phyloP scores from a whole-genome alignment of 2,329 filamentous ascomycete genomes.

The Remersonia thermophila region DNA sequence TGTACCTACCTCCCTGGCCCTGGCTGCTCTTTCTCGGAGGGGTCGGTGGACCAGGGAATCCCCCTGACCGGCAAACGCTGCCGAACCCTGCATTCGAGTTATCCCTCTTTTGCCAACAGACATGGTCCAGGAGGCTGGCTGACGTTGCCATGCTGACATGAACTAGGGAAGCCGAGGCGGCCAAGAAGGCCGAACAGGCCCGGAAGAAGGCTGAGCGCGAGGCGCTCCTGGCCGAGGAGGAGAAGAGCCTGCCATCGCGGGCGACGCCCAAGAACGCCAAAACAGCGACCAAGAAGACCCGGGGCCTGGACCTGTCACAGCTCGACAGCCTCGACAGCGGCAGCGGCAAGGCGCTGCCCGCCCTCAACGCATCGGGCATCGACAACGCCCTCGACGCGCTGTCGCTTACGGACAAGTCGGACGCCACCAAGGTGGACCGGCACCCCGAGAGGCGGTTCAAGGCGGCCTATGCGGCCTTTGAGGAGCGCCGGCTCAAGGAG shows the following conservation, averaged over 20 bases:
- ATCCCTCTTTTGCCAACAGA: no score
- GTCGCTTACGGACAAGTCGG: constrained; percentile 43
- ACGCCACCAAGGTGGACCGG: constrained; percentile 61
- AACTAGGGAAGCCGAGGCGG: constrained; percentile 66
- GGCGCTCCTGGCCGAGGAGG: constrained; percentile 71
- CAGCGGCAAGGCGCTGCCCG: constrained; percentile 27
- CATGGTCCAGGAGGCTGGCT: constrained; percentile 1
- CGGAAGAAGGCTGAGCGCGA: constrained; percentile 90
- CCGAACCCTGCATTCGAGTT: no score
- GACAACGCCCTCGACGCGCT: constrained; percentile 89
- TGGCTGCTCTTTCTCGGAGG: no score
- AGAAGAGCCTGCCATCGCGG: constrained; percentile 48
- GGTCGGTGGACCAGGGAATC: no score
- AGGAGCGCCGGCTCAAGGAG: constrained; percentile 70
- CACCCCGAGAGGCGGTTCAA: constrained; percentile 83
- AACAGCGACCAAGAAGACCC: constrained; percentile 54
- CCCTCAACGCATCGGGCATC: constrained; percentile 76
- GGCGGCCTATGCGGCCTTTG: constrained; percentile 71
- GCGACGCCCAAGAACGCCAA: constrained; percentile 55
- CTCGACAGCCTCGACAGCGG: constrained; percentile 63
- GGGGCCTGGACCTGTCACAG: constrained; percentile 62
- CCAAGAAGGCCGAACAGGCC: constrained; percentile 69
- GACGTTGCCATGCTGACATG: constrained; percentile 2
- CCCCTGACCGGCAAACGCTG: no score
- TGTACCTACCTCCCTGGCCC: no score